Base-by-base conservation (phyloP, 805 yeast species). In the Brettanomyces custersianus region DNA sequence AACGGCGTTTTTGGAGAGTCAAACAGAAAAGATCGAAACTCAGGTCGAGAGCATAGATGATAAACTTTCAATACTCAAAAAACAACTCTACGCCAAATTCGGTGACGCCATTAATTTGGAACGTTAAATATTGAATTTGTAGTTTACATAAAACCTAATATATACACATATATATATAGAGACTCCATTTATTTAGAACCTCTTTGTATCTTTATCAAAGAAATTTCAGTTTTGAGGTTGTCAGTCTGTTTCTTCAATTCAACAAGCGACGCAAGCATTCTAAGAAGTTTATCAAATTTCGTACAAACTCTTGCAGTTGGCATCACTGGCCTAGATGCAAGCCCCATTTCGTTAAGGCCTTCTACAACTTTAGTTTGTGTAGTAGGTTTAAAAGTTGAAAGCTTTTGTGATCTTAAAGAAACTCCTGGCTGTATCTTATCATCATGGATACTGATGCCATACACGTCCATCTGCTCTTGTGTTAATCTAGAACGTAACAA, bases 101-200 rank as follows among this genome's bases (percentile, higher is more conserved):
- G 98, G 97, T 19, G 74, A 73, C 47, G 77, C 85, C 40, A 92
- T 90, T 53, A 88, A 88, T 54, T 63, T 90, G 33, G 98, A 90
- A 54, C 64, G 77, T 37, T 72, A 36, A 48, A 23, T n/a, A 16
- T 24, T 6, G 9, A 29, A 23, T 13, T 10, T 22, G 13, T 16
- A 17, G 22, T 10, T 33, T 15, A 17, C 35, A 13, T 30, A 29
- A 26, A 28, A 18, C 36, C 5, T 8, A 13, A 20, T 31, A 27
- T 23, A 32, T 13, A 15, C 17, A 20, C 29, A 24, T 21, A 12
- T 30, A 19, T 18, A 22, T 23, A 29, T 17, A 35, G 5, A 32
- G 16, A 37, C 16, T 8, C 29, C 7, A 28, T 8, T 23, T 22
- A 31, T 5, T 31, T 16, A 19, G 13, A 18, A 24, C 59, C 60